Evolutionary conservation across 768 basidiomycete species (phyloP), one percentile per base, ranked within the genome.

Genomic region (Podaxis sp.): DNA sequence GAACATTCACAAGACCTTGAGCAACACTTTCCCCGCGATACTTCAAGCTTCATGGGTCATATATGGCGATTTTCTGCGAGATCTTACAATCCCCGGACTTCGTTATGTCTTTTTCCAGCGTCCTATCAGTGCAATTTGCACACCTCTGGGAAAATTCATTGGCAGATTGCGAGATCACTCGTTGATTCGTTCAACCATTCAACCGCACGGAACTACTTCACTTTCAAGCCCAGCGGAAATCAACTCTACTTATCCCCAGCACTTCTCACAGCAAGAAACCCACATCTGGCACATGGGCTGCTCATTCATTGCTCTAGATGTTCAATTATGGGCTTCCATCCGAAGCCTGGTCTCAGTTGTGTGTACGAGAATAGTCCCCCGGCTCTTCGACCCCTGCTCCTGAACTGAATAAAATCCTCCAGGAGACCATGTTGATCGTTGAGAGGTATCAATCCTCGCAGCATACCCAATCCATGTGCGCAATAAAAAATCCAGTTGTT

Each of bases 291-390:
- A 50, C 32, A 50, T 42, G 40, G 10, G 14, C 10, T 36, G n/a
- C 59, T 42, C 51, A 32, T n/a, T 50, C 47, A 37, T 47, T 44
- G 27, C 38, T 59, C 18, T 53, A 25, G 37, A 32, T 25, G 13
- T 38, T 38, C 35, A 35, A 21, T 35, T 32, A n/a, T 18, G 42
- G 52, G 40, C 44, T 55, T 59, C 50, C 35, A 50, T 55, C 47
- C 52, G 52, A 48, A 54, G 53, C 52, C 52, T 54, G 44, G 57
- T 59, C 46, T 47, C 23, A 40, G 46, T 32, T 32, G 32, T 13
- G 18, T 36, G 35, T 21, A 7, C 44, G 11, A 27, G 4, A 37
- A 38, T 21, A 13, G 37, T 32, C 21, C 4, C 52, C 46, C 59
- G 53, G 59, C 23, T 46, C 59, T 36, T 25, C 16, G 10, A 50